phyloP scores from a whole-genome alignment of 306 rosid genomes.

The Rosa lucieae region DNA sequence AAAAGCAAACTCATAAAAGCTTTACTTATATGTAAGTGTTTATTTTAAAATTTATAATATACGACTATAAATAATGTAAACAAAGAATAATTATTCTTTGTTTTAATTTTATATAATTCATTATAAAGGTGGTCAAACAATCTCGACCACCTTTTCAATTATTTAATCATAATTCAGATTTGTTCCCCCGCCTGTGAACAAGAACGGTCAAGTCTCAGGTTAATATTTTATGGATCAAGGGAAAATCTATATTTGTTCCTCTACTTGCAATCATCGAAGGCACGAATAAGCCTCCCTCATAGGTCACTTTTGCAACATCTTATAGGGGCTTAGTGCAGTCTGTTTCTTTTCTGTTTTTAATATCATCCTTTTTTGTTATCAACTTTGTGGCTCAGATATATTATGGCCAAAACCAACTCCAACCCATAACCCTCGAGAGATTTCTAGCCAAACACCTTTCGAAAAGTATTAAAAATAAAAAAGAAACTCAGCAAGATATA shows the following conservation, averaged over 20 bases:
- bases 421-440: no score
- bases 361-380: background rate
- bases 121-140: background rate
- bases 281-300: background rate
- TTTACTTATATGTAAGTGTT: background rate
- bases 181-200: slow-evolving; percentile 1
- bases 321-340: background rate
- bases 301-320: background rate
- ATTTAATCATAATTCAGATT: background rate
- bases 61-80: no score
- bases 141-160: background rate
- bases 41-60: no score
- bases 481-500: no score
- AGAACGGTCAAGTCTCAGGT: background rate
- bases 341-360: background rate
- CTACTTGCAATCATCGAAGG: background rate
- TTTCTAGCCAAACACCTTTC: no score
- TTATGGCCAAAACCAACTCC: background rate
- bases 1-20: no score
- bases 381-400: background rate
- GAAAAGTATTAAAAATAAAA: no score
- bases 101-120: no score
- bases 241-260: slow-evolving; percentile 5
- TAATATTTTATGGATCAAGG: background rate
- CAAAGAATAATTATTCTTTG: no score